These are phyloP conservation scores for Pythium plurisporium DNA, from an alignment of 352 stramenopile genomes.

Conservation along the genomic window DNA sequence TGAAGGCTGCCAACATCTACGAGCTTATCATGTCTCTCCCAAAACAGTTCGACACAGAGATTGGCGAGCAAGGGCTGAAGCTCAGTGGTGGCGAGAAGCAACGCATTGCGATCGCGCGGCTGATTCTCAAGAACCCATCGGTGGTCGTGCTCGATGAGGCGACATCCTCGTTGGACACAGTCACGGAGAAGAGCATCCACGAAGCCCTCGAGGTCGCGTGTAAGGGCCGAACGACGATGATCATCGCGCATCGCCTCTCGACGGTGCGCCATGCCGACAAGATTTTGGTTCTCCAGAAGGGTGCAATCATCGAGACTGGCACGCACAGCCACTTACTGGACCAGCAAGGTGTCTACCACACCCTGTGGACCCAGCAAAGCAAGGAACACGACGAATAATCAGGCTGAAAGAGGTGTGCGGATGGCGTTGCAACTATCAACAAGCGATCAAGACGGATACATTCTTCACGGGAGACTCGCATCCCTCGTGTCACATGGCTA, in stretches of 20 bases:
- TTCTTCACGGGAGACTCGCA: neutral
- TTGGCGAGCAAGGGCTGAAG: conserved; percentile 97
- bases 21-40: conserved; percentile 94
- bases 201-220: conserved; percentile 87
- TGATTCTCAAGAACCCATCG: conserved; percentile 93
- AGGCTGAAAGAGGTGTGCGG: neutral
- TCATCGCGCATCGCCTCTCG: conserved; percentile 97
- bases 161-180: conserved; percentile 93
- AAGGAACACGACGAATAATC: conserved; percentile 11
- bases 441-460: neutral
- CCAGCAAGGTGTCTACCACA: conserved; percentile 27
- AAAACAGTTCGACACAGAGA: conserved; percentile 94
- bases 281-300: conserved; percentile 91
- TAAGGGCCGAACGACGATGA: conserved; percentile 92
- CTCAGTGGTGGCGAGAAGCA: conserved; percentile 98
- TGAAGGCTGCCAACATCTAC: conserved; percentile 92
- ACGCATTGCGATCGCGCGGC: conserved; percentile 94
- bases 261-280: conserved; percentile 87
- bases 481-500: conserved; percentile 3
- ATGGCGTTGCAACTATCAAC: neutral
- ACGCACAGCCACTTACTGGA: conserved; percentile 63
- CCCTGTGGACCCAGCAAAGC: conserved; percentile 21
- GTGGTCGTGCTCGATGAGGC: conserved; percentile 96
- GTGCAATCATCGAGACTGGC: conserved; percentile 83
- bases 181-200: conserved; percentile 96